Evolutionary conservation across 305 asterid genomes (phyloP), one percentile per base, ranked within the genome.

Genomic region (Ilex paraguariensis): DNA sequence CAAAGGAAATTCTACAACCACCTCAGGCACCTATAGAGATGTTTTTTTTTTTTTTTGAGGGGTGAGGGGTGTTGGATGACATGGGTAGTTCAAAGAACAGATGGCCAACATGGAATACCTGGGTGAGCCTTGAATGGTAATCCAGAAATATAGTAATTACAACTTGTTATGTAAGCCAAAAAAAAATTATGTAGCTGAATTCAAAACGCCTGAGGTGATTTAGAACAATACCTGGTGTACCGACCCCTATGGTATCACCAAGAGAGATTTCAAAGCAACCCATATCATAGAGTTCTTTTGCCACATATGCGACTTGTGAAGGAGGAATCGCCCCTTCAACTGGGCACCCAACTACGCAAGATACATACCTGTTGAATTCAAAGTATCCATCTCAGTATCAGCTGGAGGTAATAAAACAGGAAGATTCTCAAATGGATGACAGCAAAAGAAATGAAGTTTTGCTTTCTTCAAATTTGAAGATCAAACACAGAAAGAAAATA

Each of bases 211-310:
- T 13, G 46, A 48, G 13, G 56, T 31, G 21, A 11, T 14, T 42
- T 13, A 48, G 62, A 64, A 14, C 14, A 53, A 73, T 82, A 93
- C 99, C 96, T 40, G 97, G 96, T 70, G 96, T 93, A 57, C 89
- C 99, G 60, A 86, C 86, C 70, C 97, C 97, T n/a, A 82, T 77
- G 57, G 99, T 90, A 77, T 93, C 99, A 49, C 90, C 99, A 40
- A 93, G 95, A 45, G 97, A 93, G 68, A 87, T 90, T 77, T 93
- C 95, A 50, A 84, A 90, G 75, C 96, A 93, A 56, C 95, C 96
- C 97, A 87, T 87, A 61, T 90, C 83, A 57, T 88, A 94, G 74
- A 93, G 99, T 70, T 87, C 95, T 82, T 83, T 86, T 13, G 96
- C 95, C 66, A 93, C 86, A 66, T 90, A 80, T n/a, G 99, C 95